Conservation (phyloP, 768 basidiomycete species). For the Lactarius psammicola region DNA sequence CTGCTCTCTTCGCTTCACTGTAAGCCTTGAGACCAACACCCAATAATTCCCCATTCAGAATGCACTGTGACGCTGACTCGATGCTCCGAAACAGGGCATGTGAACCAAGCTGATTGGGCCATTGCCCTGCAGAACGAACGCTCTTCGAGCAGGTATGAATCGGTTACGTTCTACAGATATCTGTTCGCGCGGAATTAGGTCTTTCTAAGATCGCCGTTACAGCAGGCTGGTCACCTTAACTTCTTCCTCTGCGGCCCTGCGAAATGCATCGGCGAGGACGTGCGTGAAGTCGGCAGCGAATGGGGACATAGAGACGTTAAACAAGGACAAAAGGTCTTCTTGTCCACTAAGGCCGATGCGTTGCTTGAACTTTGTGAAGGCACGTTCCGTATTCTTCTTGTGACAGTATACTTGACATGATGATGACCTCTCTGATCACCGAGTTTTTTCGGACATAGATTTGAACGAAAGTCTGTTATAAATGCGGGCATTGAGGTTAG, state of each 20-base stretch:
- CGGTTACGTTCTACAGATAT: conserved; percentile 36
- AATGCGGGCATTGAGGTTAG: conserved; percentile 41
- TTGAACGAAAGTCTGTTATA: conserved; percentile 40
- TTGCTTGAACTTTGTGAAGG: conserved; percentile 38
- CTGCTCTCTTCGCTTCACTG: conserved; percentile 23
- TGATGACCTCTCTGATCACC: conserved; percentile 30
- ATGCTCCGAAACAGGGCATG: conserved; percentile 39
- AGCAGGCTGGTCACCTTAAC: conserved; percentile 32
- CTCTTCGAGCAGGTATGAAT: conserved; percentile 35
- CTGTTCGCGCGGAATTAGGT: not conserved
- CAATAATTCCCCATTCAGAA: conserved; percentile 37
- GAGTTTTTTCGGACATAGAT: conserved; percentile 32
- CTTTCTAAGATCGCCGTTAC: not conserved
- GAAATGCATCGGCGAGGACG: conserved; percentile 38
- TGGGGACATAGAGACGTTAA: conserved; percentile 45
- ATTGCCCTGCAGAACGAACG: conserved; percentile 42
- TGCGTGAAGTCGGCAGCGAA: conserved; percentile 36
- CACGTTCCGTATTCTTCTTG: conserved; percentile 39
- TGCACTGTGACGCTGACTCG: conserved; percentile 41
- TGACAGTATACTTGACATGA: conserved; percentile 37
- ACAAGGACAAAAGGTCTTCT: conserved; percentile 39
- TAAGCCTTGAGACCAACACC: conserved; percentile 26
- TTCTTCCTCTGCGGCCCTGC: conserved; percentile 37
- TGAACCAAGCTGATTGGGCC: conserved; percentile 38
- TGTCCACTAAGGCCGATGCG: conserved; percentile 37